phyloP scores from a whole-genome alignment of 108 stramenopile species.

The Cyclotella baltica region DNA sequence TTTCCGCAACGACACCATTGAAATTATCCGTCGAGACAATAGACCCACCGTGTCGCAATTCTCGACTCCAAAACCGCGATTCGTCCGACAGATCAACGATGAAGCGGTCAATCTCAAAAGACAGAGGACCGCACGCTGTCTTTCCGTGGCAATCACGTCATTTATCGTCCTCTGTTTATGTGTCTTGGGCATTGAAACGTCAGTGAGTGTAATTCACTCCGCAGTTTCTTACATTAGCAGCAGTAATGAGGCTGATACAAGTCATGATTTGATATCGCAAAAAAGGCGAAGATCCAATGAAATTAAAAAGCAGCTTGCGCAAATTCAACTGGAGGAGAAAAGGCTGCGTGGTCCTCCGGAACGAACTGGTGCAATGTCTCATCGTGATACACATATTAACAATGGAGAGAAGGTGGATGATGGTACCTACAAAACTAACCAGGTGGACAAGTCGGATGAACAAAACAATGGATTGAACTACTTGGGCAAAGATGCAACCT shows the following conservation, averaged over 20 bases:
- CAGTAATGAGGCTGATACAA: not conserved
- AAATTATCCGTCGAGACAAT: too few species aligned
- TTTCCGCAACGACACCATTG: too few species aligned
- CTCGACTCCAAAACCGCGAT: not conserved
- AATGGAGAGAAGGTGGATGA: too few species aligned
- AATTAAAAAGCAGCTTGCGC: not conserved
- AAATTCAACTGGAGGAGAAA: too few species aligned
- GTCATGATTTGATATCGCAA: too few species aligned
- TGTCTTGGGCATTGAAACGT: not conserved
- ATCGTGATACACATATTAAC: too few species aligned
- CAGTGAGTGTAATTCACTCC: not conserved
- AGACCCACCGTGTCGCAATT: not conserved
- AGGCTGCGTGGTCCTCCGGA: not conserved
- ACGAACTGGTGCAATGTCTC: too few species aligned
- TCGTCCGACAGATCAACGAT: not conserved
- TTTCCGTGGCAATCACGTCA: not conserved
- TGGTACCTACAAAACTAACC: not conserved
- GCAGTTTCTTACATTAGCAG: not conserved
- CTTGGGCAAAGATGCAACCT: conserved; percentile 43
- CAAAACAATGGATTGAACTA: conserved; percentile 4
- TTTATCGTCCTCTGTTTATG: not conserved
- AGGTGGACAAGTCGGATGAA: not conserved
- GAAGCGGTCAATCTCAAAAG: not conserved
- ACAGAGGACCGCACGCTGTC: not conserved
- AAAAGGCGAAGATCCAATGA: not conserved